Conservation (phyloP, 208 protist genomes). For the Acanthamoeba triangularis region DNA sequence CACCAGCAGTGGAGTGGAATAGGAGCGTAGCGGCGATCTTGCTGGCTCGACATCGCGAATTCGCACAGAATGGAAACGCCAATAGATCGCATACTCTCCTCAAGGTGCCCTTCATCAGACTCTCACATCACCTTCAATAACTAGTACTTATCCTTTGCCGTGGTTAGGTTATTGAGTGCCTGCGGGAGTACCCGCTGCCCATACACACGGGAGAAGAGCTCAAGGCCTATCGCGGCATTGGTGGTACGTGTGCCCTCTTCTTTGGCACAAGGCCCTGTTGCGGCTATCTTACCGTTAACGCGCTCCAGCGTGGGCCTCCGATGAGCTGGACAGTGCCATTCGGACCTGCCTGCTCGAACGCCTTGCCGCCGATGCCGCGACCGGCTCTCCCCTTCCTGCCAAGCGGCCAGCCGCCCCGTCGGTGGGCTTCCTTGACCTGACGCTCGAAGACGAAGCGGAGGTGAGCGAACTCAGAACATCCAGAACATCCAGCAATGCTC, state of each 20-base stretch:
- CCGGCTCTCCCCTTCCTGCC: background rate
- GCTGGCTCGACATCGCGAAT: background rate
- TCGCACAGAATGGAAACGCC: background rate
- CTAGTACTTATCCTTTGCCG: too few relatives aligned
- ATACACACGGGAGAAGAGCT: background rate
- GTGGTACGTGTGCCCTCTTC: background rate
- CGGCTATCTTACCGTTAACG: too few relatives aligned
- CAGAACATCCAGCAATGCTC: too few relatives aligned
- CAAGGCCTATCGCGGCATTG: background rate
- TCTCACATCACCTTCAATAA: background rate
- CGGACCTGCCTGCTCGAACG: background rate
- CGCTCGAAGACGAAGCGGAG: too few relatives aligned
- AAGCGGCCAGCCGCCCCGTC: background rate
- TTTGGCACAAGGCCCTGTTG: background rate
- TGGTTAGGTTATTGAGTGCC: background rate
- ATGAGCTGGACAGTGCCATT: background rate
- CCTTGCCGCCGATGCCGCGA: background rate
- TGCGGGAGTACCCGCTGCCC: background rate
- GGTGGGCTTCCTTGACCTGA: too few relatives aligned
- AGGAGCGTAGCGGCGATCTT: background rate
- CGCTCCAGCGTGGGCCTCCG: background rate
- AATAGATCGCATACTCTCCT: background rate
- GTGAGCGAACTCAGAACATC: too few relatives aligned
- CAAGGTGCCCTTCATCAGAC: background rate
- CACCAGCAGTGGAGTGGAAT: background rate